phyloP scores from a whole-genome alignment of 805 yeast genomes.

The Zygosaccharomyces lentus region DNA sequence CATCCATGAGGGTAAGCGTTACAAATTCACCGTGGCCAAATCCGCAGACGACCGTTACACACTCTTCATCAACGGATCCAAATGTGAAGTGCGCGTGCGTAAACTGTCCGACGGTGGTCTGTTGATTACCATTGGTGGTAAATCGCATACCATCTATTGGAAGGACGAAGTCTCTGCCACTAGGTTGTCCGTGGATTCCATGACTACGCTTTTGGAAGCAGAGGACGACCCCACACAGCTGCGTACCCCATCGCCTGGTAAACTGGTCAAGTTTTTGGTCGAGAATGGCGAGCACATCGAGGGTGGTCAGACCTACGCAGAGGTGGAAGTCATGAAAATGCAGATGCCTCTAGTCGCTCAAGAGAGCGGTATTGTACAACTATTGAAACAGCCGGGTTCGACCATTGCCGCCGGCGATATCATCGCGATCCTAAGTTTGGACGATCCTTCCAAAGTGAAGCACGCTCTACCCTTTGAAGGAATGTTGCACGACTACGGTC shows the following conservation, averaged over 20 bases:
- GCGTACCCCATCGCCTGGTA: constrained; percentile 99
- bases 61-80: constrained; percentile 88
- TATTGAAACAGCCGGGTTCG: constrained; percentile 97
- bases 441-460: constrained; percentile 95
- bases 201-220: constrained; percentile 87
- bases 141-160: constrained; percentile 94
- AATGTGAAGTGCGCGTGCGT: constrained; percentile 80
- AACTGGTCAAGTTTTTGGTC: constrained; percentile 85
- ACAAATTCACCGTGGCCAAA: constrained; percentile 93
- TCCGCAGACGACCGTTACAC: constrained; percentile 83
- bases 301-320: constrained; percentile 94
- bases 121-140: constrained; percentile 82
- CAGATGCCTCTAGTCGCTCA: constrained; percentile 94
- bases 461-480: constrained; percentile 96
- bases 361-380: constrained; percentile 89
- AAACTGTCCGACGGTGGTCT: constrained; percentile 94
- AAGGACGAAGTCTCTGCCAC: constrained; percentile 96
- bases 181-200: constrained; percentile 89
- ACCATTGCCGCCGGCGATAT: constrained; percentile 95
- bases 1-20: constrained; percentile 89
- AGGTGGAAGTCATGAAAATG: constrained; percentile 99
- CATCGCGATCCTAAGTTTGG: constrained; percentile 87
- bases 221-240: constrained; percentile 98
- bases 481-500: constrained; percentile 82
- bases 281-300: constrained; percentile 91